Evolutionary conservation across 345 rosid genomes (phyloP), one percentile per base, ranked within the genome.

Genomic region (Theobroma cacao): DNA sequence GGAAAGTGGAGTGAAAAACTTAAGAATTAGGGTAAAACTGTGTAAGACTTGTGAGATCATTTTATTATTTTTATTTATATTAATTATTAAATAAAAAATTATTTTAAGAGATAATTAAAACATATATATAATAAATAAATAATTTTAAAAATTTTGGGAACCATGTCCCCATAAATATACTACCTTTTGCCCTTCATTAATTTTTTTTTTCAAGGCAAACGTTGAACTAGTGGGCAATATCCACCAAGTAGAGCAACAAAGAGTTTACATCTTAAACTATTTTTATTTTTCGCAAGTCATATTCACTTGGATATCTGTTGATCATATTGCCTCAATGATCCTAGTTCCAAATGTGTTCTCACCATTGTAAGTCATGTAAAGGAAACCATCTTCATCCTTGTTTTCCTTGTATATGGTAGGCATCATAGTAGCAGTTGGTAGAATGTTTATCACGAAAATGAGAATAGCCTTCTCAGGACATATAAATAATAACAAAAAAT

Each of bases 311-410:
- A 34, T 7, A 36, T 26, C 55, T 36, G 26, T 59, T 65, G 62
- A 53, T 80, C 64, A 73, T 30, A 30, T n/a, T 18, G 14, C 75
- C 80, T 90, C 83, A 82, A 77, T 38, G 61, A 64, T 62, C 65
- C n/a, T n/a, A n/a, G n/a, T n/a, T n/a, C 99, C 99, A 61, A 96
- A 95, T 43, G 99, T 95, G 89, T 92, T 95, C 88, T 95, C 99
- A 7, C 99, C 97, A 2, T 98, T 95, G 94, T 93, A 95, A 45
- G 93, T 93, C 99, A 93, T 95, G 88, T 95, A 95, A 62, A 95
- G 94, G 85, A 95, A 95, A 31, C 99, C 97, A 80, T 95, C 99
- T 85, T 92, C 98, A 71, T 95, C 99, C 85, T 91, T 93, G 88
- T 93, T 92, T 84, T 95, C 99, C 77, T 95, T 97, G 20, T 91